Conservation (phyloP, 306 rosid genomes). For the Cucumis hystrix region DNA sequence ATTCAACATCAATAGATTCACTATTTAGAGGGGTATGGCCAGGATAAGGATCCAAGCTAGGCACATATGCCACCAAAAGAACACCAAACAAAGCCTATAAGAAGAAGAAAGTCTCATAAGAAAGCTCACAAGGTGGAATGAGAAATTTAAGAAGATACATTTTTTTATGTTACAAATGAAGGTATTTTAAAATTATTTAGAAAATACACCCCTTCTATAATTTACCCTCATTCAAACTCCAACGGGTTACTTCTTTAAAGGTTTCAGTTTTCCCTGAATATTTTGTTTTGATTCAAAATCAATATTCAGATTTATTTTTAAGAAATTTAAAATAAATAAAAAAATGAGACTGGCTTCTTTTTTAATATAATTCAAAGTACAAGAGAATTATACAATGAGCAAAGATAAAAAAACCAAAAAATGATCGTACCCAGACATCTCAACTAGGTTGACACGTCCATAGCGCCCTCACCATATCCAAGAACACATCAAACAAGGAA, state of each 20-base stretch:
- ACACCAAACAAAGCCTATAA: constrained; percentile 76
- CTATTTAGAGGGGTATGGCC: constrained; percentile 47
- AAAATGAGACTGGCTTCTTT: too few species aligned
- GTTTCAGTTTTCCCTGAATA: neutral
- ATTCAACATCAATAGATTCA: constrained; percentile 41
- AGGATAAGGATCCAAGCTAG: constrained; percentile 78
- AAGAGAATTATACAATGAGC: too few species aligned
- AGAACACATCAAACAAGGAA: too few species aligned
- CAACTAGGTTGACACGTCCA: too few species aligned
- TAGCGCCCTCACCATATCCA: too few species aligned
- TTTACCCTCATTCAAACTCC: neutral
- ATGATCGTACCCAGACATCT: too few species aligned
- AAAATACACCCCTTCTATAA: neutral
- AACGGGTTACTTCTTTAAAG: neutral
- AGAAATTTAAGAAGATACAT: neutral
- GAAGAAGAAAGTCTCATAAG: constrained; percentile 5
- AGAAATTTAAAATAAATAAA: neutral
- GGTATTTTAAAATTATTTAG: neutral
- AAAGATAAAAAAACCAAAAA: too few species aligned
- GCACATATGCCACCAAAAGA: constrained; percentile 53
- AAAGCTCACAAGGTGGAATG: neutral
- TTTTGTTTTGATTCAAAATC: neutral
- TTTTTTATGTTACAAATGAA: neutral
- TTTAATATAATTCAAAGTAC: too few species aligned
- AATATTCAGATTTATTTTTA: neutral